These are phyloP conservation scores for Pseudogymnoascus sp. DNA, from an alignment of 2,329 filamentous ascomycete species.

Conservation along the genomic window DNA sequence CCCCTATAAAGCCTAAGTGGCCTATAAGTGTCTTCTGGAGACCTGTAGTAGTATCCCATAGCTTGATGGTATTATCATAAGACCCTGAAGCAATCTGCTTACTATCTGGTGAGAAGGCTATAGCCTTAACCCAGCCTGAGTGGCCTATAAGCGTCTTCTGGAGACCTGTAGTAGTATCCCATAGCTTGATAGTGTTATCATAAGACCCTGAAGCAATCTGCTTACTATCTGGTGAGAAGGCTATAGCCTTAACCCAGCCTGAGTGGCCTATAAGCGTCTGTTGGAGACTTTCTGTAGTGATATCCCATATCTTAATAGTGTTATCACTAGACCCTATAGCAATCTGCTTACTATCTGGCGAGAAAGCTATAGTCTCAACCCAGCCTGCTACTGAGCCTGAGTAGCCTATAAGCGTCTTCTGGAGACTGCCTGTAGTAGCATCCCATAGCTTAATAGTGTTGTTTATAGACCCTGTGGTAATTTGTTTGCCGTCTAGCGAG, in stretches of 20 bases:
- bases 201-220: slow-evolving; percentile 14
- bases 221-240: slow-evolving; percentile 16
- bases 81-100: no score
- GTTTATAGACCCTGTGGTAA: background rate
- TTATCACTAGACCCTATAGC: slow-evolving; percentile 10
- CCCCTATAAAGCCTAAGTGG: no score
- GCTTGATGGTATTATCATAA: no score
- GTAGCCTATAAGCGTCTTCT: slow-evolving; percentile 10
- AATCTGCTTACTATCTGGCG: slow-evolving; percentile 16
- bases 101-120: slow-evolving; percentile 14
- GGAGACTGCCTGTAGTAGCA: slow-evolving; percentile 12
- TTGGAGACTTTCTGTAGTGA: slow-evolving; percentile 9
- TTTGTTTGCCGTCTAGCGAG: slow-evolving; percentile 11
- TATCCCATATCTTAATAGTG: slow-evolving; percentile 13
- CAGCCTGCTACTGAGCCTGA: background rate
- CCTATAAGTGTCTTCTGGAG: no score
- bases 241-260: slow-evolving; percentile 8
- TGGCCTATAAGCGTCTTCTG: background rate
- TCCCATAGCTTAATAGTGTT: slow-evolving; percentile 13
- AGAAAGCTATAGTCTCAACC: slow-evolving; percentile 13
- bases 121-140: background rate
- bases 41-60: no score
- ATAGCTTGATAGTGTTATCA: slow-evolving; percentile 16
- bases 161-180: slow-evolving; percentile 10
- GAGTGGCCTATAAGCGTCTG: slow-evolving; percentile 11